Percentiles rank a stretch among this genome's conserved stretches.
phyloP scores from a whole-genome alignment of 2,329 filamentous ascomycete species.

The Fusarium agapanthi region DNA sequence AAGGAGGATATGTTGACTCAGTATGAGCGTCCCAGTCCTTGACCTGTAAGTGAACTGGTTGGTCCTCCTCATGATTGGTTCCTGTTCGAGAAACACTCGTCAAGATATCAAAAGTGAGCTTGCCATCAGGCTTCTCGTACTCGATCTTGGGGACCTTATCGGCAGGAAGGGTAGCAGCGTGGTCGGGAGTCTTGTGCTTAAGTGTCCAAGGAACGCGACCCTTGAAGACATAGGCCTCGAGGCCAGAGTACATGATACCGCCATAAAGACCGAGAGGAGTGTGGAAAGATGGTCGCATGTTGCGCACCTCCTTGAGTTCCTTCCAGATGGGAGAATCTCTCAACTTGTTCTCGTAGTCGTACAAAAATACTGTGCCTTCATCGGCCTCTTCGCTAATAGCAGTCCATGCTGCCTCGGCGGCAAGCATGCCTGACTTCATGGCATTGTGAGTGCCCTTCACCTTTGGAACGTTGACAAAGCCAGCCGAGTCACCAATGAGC shows the following conservation, averaged over 20 bases:
- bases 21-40: slow-evolving; percentile 95
- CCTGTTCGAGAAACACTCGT: slow-evolving; percentile 95
- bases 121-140: slow-evolving; percentile 95
- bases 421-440: slow-evolving; percentile 97
- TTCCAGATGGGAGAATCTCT: slow-evolving; percentile 90
- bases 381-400: slow-evolving; percentile 68
- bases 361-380: slow-evolving; percentile 84
- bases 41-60: slow-evolving; percentile 95
- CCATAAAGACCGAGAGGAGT: slow-evolving; percentile 86
- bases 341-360: slow-evolving; percentile 90
- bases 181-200: slow-evolving; percentile 81
- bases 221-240: slow-evolving; percentile 88
- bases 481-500: slow-evolving; percentile 93
- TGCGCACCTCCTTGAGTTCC: slow-evolving; percentile 93
- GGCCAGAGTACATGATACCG: slow-evolving; percentile 88
- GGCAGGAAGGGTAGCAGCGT: slow-evolving; percentile 80
- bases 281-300: slow-evolving; percentile 97
- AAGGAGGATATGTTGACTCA: slow-evolving; percentile 81
- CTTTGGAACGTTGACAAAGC: slow-evolving; percentile 97
- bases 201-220: slow-evolving; percentile 92
- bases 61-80: slow-evolving; percentile 98
- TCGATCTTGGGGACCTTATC: slow-evolving; percentile 88
- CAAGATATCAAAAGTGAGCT: slow-evolving; percentile 94
- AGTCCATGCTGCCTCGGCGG: slow-evolving; percentile 86
- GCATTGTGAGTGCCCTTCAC: slow-evolving; percentile 98